Percentiles rank a stretch among this genome's conserved stretches.
Conservation (phyloP, 2,329 filamentous ascomycete genomes). For the Penicillium sp. region DNA sequence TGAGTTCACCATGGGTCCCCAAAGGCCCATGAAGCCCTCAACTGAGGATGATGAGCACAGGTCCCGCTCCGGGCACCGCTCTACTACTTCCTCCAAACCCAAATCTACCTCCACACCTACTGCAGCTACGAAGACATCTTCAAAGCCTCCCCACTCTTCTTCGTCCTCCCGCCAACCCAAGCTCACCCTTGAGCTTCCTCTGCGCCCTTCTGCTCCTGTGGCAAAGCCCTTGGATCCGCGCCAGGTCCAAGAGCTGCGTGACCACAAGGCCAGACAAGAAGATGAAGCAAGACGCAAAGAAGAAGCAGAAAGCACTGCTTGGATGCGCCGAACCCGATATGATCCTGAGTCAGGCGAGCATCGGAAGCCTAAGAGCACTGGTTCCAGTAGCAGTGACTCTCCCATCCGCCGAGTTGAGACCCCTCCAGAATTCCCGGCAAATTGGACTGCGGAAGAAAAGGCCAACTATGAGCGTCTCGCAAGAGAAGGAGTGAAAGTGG, state of each 20-base stretch:
- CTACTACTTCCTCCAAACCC: not conserved
- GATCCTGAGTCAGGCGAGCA: not conserved
- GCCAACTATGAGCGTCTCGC: not conserved
- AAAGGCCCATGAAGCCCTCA: not conserved
- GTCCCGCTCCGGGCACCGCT: not conserved
- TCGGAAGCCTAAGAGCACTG: not conserved
- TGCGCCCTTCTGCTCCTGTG: not conserved
- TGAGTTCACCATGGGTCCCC: not conserved
- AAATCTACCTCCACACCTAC: not conserved
- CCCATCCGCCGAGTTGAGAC: constrained; percentile 4
- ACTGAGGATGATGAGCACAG: not conserved
- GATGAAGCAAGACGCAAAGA: not conserved
- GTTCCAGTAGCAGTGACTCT: constrained; percentile 1
- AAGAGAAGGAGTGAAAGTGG: constrained; percentile 1
- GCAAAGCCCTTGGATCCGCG: constrained; percentile 1
- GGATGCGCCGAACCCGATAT: constrained; percentile 3
- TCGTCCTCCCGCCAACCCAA: not conserved
- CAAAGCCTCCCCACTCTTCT: not conserved
- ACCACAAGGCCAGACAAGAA: not conserved
- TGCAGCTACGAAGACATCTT: not conserved
- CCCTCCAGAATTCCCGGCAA: not conserved
- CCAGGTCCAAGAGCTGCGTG: not conserved
- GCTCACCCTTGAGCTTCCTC: not conserved
- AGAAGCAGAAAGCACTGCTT: not conserved
- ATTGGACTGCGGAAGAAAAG: constrained; percentile 7